Conservation (phyloP, 371 early-diverging fungal genomes). For the Vavraia culicis region DNA sequence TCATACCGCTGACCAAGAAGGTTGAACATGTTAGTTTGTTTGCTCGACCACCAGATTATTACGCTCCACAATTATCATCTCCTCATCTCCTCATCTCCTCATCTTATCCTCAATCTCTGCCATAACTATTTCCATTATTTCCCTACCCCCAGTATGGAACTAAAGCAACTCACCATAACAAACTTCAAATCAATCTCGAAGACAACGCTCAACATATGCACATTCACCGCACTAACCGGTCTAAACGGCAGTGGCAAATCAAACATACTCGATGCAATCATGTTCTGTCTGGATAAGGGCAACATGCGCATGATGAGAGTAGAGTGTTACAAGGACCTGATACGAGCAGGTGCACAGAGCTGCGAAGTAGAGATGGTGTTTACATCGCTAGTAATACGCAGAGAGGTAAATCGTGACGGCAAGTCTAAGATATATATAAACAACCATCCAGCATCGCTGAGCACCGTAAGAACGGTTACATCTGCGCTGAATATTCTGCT, state of each 20-base stretch:
- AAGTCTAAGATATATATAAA: conserved; percentile 10
- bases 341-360: conserved; percentile 74
- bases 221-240: conserved; percentile 93
- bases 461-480: conserved; percentile 22
- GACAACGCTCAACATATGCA: no score
- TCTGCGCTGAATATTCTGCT: conserved; percentile 34
- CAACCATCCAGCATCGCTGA: conserved; percentile 1
- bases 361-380: conserved; percentile 6
- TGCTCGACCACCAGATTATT: no score
- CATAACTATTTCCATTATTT: no score
- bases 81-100: no score
- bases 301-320: conserved; percentile 56
- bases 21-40: no score
- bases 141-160: no score
- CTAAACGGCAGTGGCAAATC: conserved; percentile 97
- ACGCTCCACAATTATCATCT: no score
- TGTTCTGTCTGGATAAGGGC: conserved; percentile 69
- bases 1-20: no score
- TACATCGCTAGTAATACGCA: conserved; percentile 15
- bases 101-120: no score
- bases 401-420: conserved; percentile 7
- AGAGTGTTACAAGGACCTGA: conserved; percentile 67
- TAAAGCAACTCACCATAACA: no score
- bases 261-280: conserved; percentile 92
- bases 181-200: no score